These are phyloP conservation scores for Taphrina deformans DNA, from an alignment of 1,139 yeast species.

Conservation along the genomic window DNA sequence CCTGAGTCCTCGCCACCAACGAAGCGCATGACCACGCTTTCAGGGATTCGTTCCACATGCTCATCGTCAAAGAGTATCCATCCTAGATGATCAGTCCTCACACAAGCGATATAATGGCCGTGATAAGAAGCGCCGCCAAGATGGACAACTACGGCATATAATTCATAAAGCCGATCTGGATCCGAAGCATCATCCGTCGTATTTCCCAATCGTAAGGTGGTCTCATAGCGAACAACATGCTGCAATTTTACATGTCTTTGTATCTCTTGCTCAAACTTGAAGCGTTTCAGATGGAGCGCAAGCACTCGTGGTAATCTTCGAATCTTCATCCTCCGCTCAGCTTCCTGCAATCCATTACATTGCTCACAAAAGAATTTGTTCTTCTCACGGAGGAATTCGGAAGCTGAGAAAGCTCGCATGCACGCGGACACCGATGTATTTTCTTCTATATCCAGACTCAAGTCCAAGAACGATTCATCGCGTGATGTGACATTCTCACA, in stretches of 20 bases:
- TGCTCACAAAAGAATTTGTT: slow-evolving; percentile 92
- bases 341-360: slow-evolving; percentile 90
- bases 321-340: slow-evolving; percentile 85
- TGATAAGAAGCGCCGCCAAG: slow-evolving; percentile 98
- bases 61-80: slow-evolving; percentile 96
- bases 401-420: slow-evolving; percentile 74
- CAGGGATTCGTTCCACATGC: slow-evolving; percentile 85
- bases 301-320: slow-evolving; percentile 74
- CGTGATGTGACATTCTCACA: slow-evolving; percentile 85
- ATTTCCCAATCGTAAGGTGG: slow-evolving; percentile 69
- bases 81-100: slow-evolving; percentile 74
- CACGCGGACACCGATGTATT: slow-evolving; percentile 74
- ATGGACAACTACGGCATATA: slow-evolving; percentile 85
- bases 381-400: slow-evolving; percentile 79
- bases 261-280: slow-evolving; percentile 81
- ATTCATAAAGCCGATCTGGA: slow-evolving; percentile 66
- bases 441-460: slow-evolving; percentile 80
- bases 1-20: slow-evolving; percentile 82
- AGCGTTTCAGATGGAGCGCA: slow-evolving; percentile 82
- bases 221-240: slow-evolving; percentile 80
- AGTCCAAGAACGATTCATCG: slow-evolving; percentile 82
- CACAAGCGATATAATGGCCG: slow-evolving; percentile 88
- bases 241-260: slow-evolving; percentile 83
- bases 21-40: slow-evolving; percentile 76
- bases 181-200: slow-evolving; percentile 59